A percentile compares a stretch with the other conserved stretches of the same genome.
Evolutionary conservation across 306 rosid species (phyloP).

Genomic region (Trifolium pratense): DNA sequence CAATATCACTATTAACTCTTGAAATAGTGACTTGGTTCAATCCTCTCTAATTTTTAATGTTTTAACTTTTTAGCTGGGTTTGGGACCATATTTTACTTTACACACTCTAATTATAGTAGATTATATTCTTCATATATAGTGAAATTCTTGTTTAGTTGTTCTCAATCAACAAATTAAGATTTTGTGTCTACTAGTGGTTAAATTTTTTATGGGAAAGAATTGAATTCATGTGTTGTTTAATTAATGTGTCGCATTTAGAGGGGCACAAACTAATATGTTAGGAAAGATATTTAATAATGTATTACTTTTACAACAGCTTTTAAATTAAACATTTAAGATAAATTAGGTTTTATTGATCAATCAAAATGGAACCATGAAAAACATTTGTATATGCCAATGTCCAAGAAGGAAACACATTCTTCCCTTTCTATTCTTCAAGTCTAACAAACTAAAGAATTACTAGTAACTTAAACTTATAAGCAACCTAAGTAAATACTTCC

Average conservation of each 20-base stretch:
- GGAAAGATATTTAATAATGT: conserved; percentile 34
- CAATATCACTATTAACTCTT: conserved; percentile 27
- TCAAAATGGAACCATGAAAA: conserved; percentile 2
- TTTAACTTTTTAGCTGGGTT: conserved; percentile 55
- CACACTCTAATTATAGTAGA: conserved; percentile 39
- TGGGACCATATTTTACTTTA: conserved; percentile 55
- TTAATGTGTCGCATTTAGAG: conserved; percentile 7
- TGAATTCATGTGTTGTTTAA: conserved; percentile 14
- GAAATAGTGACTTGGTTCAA: conserved; percentile 45
- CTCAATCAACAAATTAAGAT: conserved; percentile 36
- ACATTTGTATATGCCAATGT: background rate
- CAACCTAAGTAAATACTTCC: no score
- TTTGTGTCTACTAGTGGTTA: conserved; percentile 40
- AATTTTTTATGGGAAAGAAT: background rate
- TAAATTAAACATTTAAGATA: background rate
- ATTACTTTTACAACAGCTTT: conserved; percentile 31
- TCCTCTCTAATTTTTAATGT: conserved; percentile 39
- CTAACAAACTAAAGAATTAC: no score
- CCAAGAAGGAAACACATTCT: background rate
- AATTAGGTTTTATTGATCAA: background rate
- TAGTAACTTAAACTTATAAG: no score
- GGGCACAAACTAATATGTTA: conserved; percentile 31
- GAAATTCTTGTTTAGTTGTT: conserved; percentile 38
- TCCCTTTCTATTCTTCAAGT: background rate
- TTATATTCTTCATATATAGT: conserved; percentile 20